Evolutionary conservation across 2,329 filamentous ascomycete genomes (phyloP).

Genomic region (Fusarium nisikadoi): DNA sequence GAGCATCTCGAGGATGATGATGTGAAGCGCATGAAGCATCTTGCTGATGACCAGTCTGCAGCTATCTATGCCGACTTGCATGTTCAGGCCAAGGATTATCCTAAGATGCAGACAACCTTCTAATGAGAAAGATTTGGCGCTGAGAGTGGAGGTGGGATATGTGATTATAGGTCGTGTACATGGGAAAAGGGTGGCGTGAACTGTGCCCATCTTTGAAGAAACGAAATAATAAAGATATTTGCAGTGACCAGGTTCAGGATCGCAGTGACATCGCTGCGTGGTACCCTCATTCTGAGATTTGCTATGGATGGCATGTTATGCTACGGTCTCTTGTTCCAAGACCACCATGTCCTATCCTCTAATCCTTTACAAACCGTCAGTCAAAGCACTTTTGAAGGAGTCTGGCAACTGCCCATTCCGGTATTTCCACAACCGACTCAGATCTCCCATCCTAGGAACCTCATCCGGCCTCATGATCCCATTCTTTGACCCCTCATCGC

Average conservation of each 20-base stretch:
- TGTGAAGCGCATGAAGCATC: slow-evolving; percentile 67
- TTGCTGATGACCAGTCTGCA: slow-evolving; percentile 59
- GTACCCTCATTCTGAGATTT: rapidly evolving
- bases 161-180: neutral
- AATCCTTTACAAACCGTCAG: neutral
- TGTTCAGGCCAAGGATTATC: slow-evolving; percentile 40
- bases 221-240: neutral
- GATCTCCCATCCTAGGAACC: slow-evolving; percentile 7
- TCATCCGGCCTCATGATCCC: neutral
- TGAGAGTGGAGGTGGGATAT: neutral
- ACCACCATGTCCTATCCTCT: too few relatives aligned
- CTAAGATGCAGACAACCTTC: slow-evolving; percentile 45
- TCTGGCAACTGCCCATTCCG: slow-evolving; percentile 2
- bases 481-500: neutral
- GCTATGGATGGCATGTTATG: neutral
- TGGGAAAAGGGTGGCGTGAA: neutral
- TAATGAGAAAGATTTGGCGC: neutral
- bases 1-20: slow-evolving; percentile 82
- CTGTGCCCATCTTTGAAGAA: neutral
- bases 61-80: slow-evolving; percentile 43
- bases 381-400: neutral
- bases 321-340: rapidly evolving
- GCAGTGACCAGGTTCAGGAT: neutral
- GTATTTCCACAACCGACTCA: slow-evolving; percentile 23
- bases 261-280: rapidly evolving